Conservation (phyloP, 129 eudicot species). For the Escallonia rubra region DNA sequence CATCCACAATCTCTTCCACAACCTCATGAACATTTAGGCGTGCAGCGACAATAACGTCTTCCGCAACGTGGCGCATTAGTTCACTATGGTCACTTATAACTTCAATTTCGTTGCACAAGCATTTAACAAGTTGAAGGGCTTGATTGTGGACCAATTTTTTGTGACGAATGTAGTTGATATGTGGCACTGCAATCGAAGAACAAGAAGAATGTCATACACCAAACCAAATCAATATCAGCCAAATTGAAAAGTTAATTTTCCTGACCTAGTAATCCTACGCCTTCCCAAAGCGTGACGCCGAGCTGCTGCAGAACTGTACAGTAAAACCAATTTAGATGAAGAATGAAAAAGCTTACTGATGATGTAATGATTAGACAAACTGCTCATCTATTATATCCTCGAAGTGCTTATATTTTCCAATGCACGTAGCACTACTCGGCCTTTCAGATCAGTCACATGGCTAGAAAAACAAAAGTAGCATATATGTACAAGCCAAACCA, state of each 20-base stretch:
- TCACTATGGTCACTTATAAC: conserved; percentile 21
- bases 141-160: conserved; percentile 10
- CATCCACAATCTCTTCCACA: conserved; percentile 37
- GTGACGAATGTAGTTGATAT: background rate
- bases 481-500: no score
- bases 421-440: no score
- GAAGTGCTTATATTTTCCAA: no score
- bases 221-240: background rate
- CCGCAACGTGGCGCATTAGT: conserved; percentile 11
- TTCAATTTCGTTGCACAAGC: conserved; percentile 25
- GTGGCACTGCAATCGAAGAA: conserved; percentile 18
- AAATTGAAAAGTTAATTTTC: background rate
- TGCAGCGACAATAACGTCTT: conserved; percentile 29
- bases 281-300: conserved; percentile 1
- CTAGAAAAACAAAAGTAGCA: no score
- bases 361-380: no score
- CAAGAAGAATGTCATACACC: no score
- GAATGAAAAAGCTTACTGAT: no score
- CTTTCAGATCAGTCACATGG: no score
- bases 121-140: conserved; percentile 23
- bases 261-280: conserved; percentile 1
- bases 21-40: conserved; percentile 35
- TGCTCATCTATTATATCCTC: no score
- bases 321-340: background rate
- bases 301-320: background rate